phyloP scores from a whole-genome alignment of 768 basidiomycete genomes.

The Rhizopogon sp. region DNA sequence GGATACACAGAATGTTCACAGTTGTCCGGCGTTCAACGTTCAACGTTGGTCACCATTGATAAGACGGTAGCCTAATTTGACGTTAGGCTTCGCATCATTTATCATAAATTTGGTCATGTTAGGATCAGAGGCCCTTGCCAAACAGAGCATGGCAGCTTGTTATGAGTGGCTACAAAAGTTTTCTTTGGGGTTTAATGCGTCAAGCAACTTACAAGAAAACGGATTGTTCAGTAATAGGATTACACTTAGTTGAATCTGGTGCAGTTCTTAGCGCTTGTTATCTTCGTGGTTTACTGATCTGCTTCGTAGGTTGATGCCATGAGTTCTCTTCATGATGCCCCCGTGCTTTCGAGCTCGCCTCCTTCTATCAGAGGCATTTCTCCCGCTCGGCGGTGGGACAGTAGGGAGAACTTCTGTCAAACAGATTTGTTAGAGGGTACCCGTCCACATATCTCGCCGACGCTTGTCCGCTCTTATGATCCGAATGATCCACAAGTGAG shows the following conservation, averaged over 20 bases:
- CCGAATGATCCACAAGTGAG: constrained; percentile 68
- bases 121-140: neutral
- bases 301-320: constrained; percentile 17
- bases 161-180: neutral
- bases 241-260: neutral
- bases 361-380: constrained; percentile 36
- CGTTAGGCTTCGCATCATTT: no score
- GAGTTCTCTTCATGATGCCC: constrained; percentile 33
- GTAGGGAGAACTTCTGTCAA: constrained; percentile 30
- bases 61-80: no score
- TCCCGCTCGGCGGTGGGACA: constrained; percentile 32
- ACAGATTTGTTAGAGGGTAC: constrained; percentile 37
- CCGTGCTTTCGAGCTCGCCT: constrained; percentile 35
- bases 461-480: constrained; percentile 56
- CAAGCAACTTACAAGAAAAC: neutral
- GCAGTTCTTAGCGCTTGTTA: neutral
- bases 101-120: neutral
- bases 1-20: no score
- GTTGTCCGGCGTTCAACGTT: no score
- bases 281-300: neutral
- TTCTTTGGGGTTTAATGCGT: neutral
- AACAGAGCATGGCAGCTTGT: neutral
- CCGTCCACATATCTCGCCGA: constrained; percentile 56
- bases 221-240: neutral
- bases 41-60: no score